Evolutionary conservation across 495 filamentous ascomycete species (phyloP), one percentile per base, ranked within the genome.

Genomic region (Penicillium mononematosum): DNA sequence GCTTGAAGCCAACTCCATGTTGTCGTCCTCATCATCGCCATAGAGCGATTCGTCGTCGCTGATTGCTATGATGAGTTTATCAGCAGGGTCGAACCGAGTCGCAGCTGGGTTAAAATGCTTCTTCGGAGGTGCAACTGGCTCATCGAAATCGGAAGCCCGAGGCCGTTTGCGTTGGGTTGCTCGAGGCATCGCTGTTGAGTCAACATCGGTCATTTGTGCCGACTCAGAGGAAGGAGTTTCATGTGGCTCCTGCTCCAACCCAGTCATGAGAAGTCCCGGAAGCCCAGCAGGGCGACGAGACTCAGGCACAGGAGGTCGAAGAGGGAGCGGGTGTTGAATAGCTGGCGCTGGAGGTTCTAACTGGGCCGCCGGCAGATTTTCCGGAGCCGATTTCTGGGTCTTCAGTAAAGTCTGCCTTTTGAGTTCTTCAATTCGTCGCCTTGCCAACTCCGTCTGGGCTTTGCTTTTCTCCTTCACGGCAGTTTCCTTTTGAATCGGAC

Each of bases 91-190:
- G 16, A 39, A 34, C 12, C 59, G 50, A 24, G 54, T 61, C 7
- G 54, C 56, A 16, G 64, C 63, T 4, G 71, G 81, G 32, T 79
- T 83, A 58, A 87, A 88, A 16, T 83, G 79, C 48, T 85, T 83
- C 64, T 90, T 94, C 29, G 78, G 64, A n/a, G 78, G 67, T 16
- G 72, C 64, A 19, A 74, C 48, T 48, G 75, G 52, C 59, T 83
- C 75, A 56, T 84, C 83, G 43, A 96, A 92, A 65, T 96, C 92
- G 14, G 89, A 81, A 36, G 92, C 91, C 43, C 89, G 88, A n/a
- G 89, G 90, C 20, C 92, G 86, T 70, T 96, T 96, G 19, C 87
- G 82, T 50, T 77, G 72, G 36, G 64, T 67, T n/a, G 59, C 29
- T 42, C 67, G 70, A 25, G 68, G 55, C 24, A 69, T 57, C 25